Conservation (phyloP, 768 basidiomycete genomes). For the Pholiota microspora region DNA sequence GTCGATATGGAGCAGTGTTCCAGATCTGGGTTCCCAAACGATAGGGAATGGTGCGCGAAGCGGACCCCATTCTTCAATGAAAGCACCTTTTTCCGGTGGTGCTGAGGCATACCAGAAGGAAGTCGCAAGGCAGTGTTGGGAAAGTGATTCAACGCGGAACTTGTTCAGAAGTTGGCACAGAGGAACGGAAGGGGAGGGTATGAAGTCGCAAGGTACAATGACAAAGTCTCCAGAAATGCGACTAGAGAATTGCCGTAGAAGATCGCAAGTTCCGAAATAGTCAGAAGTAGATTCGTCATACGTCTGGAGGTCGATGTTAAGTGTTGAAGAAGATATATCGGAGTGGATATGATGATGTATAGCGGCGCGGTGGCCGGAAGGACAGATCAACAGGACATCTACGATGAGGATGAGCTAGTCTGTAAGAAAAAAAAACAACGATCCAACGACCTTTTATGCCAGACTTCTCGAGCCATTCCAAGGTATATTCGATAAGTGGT, state of each 20-base stretch:
- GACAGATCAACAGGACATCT: constrained; percentile 90
- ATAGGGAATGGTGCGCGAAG: constrained; percentile 45
- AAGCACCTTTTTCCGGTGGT: constrained; percentile 49
- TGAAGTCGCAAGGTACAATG: constrained; percentile 87
- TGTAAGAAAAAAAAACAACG: constrained; percentile 1
- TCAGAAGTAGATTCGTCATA: constrained; percentile 72
- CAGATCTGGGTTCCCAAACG: constrained; percentile 64
- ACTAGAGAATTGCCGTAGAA: constrained; percentile 73
- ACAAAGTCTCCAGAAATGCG: constrained; percentile 86
- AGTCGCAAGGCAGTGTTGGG: constrained; percentile 62
- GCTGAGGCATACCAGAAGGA: constrained; percentile 61
- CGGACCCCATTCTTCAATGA: constrained; percentile 69
- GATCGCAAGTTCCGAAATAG: constrained; percentile 66
- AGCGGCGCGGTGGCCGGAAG: constrained; percentile 66
- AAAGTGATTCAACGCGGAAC: constrained; percentile 71
- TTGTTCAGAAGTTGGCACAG: constrained; percentile 73
- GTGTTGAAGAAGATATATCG: constrained; percentile 62
- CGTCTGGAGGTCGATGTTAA: constrained; percentile 76
- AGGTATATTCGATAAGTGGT: constrained; percentile 80
- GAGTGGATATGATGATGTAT: constrained; percentile 87
- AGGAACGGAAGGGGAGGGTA: constrained; percentile 72
- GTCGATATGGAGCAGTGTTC: constrained; percentile 72
- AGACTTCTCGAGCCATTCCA: constrained; percentile 86
- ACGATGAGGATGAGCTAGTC: constrained; percentile 7
- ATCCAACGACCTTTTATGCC: constrained; percentile 69